phyloP scores from a whole-genome alignment of 495 filamentous ascomycete species.

The Lepraria neglecta region DNA sequence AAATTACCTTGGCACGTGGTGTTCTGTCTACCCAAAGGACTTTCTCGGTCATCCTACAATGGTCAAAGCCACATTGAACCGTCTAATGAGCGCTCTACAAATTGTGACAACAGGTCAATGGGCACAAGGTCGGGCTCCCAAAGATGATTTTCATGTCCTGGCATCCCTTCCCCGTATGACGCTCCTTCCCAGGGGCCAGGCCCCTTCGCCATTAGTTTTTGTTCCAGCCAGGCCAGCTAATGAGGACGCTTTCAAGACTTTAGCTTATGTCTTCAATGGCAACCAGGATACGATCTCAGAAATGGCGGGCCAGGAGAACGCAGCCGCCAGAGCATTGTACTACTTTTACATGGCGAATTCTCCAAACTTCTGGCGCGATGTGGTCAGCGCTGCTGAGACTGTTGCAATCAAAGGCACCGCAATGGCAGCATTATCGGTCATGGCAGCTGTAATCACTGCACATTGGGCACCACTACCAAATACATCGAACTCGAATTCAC shows the following conservation, averaged over 20 bases:
- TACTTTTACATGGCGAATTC: slow-evolving; percentile 48
- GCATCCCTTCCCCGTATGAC: slow-evolving; percentile 51
- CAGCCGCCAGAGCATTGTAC: slow-evolving; percentile 53
- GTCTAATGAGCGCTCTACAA: slow-evolving; percentile 39
- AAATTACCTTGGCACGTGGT: slow-evolving; percentile 53
- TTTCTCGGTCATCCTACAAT: slow-evolving; percentile 37
- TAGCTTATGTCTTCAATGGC: slow-evolving; percentile 53
- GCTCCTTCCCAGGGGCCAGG: slow-evolving; percentile 45
- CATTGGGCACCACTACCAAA: slow-evolving; percentile 45
- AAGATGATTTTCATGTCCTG: slow-evolving; percentile 50
- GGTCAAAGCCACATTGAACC: slow-evolving; percentile 41
- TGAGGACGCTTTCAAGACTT: slow-evolving; percentile 47
- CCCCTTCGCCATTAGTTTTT: slow-evolving; percentile 41
- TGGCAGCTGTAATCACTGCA: slow-evolving; percentile 48
- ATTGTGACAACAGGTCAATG: slow-evolving; percentile 42
- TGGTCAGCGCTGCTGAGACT: slow-evolving; percentile 50
- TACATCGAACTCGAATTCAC: slow-evolving; percentile 28
- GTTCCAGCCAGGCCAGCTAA: slow-evolving; percentile 47
- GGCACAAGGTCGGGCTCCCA: slow-evolving; percentile 46
- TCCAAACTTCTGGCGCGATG: slow-evolving; percentile 45
- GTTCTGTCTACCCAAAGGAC: slow-evolving; percentile 48
- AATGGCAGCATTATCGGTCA: slow-evolving; percentile 48
- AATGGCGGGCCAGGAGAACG: slow-evolving; percentile 34
- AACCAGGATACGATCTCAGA: slow-evolving; percentile 20
- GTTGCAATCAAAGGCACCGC: slow-evolving; percentile 54